Conservation (phyloP, 1,284 basidiomycete genomes). For the Dichomitus squalens region DNA sequence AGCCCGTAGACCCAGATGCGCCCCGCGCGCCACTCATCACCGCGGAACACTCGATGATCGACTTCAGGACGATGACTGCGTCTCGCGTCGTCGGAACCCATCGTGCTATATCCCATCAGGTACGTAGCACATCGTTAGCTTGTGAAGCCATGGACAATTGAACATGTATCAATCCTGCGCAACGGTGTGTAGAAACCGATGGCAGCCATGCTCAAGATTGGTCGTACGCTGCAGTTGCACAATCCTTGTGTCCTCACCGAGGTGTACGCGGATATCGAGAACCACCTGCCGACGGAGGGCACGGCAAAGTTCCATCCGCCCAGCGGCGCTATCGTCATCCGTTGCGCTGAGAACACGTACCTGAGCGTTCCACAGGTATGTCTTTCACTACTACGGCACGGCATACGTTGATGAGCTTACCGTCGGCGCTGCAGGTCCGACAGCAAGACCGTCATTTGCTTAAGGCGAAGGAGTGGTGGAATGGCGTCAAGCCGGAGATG, state of each 20-base stretch:
- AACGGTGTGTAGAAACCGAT: conserved; percentile 44
- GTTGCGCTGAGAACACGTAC: conserved; percentile 51
- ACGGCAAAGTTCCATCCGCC: conserved; percentile 43
- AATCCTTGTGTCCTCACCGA: conserved; percentile 34
- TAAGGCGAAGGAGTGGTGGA: conserved; percentile 50
- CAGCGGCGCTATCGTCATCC: conserved; percentile 43
- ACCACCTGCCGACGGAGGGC: conserved; percentile 37
- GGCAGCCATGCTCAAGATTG: conserved; percentile 44
- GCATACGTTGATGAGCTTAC: not conserved
- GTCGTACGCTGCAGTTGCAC: conserved; percentile 50
- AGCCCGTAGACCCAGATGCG: conserved; percentile 40
- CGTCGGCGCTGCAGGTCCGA: conserved; percentile 42
- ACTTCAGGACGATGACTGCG: conserved; percentile 63
- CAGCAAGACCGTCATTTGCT: conserved; percentile 52
- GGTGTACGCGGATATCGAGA: conserved; percentile 1
- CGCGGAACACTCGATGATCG: conserved; percentile 51
- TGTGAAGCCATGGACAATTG: too few relatives aligned
- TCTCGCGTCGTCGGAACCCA: conserved; percentile 56
- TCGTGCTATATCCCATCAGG: conserved; percentile 78
- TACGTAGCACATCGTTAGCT: conserved; percentile 30
- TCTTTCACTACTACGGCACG: not conserved
- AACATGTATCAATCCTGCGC: not conserved
- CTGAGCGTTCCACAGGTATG: conserved; percentile 46
- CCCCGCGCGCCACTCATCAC: conserved; percentile 67
- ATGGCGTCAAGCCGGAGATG: conserved; percentile 41